Evolutionary conservation across 2,329 filamentous ascomycete species (phyloP), one percentile per base, ranked within the genome.

Genomic region (Rhytidhysteron rufulum): DNA sequence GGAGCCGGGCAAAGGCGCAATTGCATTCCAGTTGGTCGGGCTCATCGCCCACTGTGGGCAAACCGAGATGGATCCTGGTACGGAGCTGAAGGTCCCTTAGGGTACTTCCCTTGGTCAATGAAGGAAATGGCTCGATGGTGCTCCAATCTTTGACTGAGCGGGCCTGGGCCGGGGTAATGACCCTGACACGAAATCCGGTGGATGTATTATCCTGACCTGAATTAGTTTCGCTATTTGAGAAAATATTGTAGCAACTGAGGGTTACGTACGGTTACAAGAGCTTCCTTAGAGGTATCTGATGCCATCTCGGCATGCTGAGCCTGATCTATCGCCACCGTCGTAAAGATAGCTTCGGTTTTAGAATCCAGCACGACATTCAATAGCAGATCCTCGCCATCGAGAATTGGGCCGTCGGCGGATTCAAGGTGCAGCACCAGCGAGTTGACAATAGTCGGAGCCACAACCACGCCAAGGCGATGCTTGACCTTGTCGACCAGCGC

Each of bases 341-440:
- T 58, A 36, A 52, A 58, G 13, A 62, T 30, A 19, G 39, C 47
- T 24, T 60, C 57, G 5, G 17, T 40, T 20, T 41, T 42, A 5
- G 45, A 39, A 22, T 52, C 45, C 21, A 42, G 41, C 11, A 58
- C 36, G 4, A 55, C 43, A 41, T 60, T 50, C 1, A 45, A 44
- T 8, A 63, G 47, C 4, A 51, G 24, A 35, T 62, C 57, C n/a
- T 54, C 45, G 4, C 18, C 25, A 35, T 60, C 57, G 13, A 60
- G 43, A 20, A 58, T 48, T n/a, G 57, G 50, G 10, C 58, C 57
- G 27, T 50, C 44, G 15, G 36, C 37, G 29, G 37, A 42, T 24
- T 53, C 48, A 13, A 58, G 44, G 37, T 55, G 57, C 13, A 62
- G 40, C 2, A 48, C 54, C 31, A 45, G 17, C 4, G 5, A 13